These are phyloP conservation scores for Fusarium sp. DNA, from an alignment of 2,329 filamentous ascomycete species.

Conservation along the genomic window DNA sequence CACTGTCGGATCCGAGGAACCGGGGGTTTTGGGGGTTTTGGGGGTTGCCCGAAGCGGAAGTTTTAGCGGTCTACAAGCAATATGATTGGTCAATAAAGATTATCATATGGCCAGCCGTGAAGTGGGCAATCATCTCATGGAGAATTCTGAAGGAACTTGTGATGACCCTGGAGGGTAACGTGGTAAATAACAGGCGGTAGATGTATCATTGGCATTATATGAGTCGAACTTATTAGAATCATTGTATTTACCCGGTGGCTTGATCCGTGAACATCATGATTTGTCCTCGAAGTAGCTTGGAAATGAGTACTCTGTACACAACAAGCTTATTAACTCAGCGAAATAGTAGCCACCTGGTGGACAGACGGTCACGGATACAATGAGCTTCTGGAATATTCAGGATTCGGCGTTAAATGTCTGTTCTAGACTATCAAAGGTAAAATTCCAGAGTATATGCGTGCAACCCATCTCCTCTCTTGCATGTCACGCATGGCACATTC, in stretches of 20 bases:
- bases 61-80: not conserved
- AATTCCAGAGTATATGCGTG: not conserved
- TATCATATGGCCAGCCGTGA: not conserved
- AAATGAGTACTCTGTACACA: no score
- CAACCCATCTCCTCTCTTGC: not conserved
- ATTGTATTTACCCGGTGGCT: not conserved
- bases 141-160: not conserved
- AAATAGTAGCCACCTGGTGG: no score
- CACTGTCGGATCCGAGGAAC: not conserved
- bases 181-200: not conserved
- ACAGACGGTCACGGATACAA: no score
- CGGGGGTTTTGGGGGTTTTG: constrained; percentile 1
- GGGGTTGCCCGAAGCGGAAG: constrained; percentile 31
- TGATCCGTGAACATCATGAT: not conserved
- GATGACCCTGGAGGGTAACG: not conserved
- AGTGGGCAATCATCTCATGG: not conserved
- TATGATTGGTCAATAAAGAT: constrained; percentile 18
- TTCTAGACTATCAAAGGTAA: not conserved
- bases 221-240: not conserved
- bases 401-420: not conserved
- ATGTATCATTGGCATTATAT: not conserved
- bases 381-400: constrained; percentile 1
- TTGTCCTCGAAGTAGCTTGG: not conserved
- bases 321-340: no score
- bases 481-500: not conserved